Evolutionary conservation across 306 rosid genomes (phyloP).

Genomic region (Sicyos edulis): DNA sequence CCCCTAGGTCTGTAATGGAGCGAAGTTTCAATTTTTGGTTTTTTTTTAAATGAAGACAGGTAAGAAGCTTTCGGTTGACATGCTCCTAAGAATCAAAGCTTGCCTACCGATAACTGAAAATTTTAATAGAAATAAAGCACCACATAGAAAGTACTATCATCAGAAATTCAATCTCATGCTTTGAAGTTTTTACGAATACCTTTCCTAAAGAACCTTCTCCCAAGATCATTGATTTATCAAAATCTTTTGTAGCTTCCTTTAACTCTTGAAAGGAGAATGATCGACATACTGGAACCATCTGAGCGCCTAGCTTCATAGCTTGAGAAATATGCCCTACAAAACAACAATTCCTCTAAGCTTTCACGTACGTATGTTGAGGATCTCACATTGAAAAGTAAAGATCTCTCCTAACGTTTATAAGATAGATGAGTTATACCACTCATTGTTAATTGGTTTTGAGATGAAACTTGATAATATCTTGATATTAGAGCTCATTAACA

Average conservation of each 20-base stretch:
- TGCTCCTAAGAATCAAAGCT: neutral
- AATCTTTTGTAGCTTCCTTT: constrained; percentile 65
- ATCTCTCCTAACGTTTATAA: too few relatives aligned
- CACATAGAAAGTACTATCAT: neutral
- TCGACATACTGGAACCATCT: constrained; percentile 39
- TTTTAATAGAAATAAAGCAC: neutral
- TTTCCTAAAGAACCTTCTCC: constrained; percentile 88
- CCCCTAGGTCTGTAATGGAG: too few relatives aligned
- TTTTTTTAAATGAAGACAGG: too few relatives aligned
- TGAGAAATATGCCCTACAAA: constrained; percentile 65
- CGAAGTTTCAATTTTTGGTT: too few relatives aligned
- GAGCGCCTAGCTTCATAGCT: constrained; percentile 58
- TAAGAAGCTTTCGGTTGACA: neutral
- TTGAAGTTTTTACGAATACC: constrained; percentile 39
- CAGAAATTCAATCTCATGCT: neutral
- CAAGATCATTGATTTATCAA: constrained; percentile 45
- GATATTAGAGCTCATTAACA: too few relatives aligned
- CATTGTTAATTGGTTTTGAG: too few relatives aligned
- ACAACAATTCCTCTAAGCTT: constrained; percentile 14
- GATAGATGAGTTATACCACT: too few relatives aligned
- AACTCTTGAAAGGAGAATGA: constrained; percentile 58
- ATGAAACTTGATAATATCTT: too few relatives aligned
- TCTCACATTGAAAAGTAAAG: too few relatives aligned
- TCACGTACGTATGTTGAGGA: too few relatives aligned
- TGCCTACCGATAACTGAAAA: neutral